phyloP scores from a whole-genome alignment of 805 yeast species.

The Ogataea wickerhamii region DNA sequence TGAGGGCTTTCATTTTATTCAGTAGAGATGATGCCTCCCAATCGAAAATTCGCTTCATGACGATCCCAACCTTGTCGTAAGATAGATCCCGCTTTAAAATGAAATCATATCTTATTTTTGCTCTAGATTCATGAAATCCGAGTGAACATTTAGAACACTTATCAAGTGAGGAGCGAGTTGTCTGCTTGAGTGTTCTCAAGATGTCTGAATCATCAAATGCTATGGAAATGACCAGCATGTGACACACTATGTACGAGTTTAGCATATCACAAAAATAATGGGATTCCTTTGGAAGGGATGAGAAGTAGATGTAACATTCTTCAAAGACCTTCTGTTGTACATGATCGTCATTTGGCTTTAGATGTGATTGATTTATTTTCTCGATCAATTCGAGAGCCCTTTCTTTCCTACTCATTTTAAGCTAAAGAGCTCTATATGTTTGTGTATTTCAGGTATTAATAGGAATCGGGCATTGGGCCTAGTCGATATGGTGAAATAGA shows the following conservation, averaged over 20 bases:
- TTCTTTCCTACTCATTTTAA: neutral
- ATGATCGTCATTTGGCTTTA: constrained; percentile 29
- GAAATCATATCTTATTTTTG: constrained; percentile 49
- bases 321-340: constrained; percentile 38
- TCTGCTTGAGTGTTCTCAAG: constrained; percentile 8
- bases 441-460: neutral
- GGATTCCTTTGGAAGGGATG: constrained; percentile 25
- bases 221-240: constrained; percentile 37
- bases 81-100: constrained; percentile 41
- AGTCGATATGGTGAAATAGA: too few species aligned
- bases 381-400: constrained; percentile 12
- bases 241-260: constrained; percentile 48
- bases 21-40: constrained; percentile 27
- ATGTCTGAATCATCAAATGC: constrained; percentile 40
- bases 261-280: constrained; percentile 56
- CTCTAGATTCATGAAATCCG: constrained; percentile 51
- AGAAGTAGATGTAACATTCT: constrained; percentile 31
- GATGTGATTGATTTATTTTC: constrained; percentile 31
- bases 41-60: constrained; percentile 20
- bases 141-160: constrained; percentile 53
- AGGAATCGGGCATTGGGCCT: too few species aligned
- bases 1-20: constrained; percentile 12
- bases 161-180: constrained; percentile 33
- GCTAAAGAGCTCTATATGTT: too few species aligned
- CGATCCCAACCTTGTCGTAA: constrained; percentile 19